Base-by-base conservation (phyloP, 345 rosid species). In the Eucalyptus tenuipes region DNA sequence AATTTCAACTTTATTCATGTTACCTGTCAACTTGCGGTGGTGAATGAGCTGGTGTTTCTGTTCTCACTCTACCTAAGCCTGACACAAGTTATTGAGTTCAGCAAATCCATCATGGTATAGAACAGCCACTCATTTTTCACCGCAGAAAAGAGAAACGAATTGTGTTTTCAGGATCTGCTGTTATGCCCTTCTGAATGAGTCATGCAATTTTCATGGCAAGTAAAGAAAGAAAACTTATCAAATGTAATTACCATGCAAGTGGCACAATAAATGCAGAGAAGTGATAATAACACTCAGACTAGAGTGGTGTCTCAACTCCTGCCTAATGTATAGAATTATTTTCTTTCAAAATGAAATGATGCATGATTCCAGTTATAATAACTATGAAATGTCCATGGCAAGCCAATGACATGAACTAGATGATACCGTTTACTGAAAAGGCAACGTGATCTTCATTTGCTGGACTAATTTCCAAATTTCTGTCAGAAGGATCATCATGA, bases 381-480 rank as follows among this genome's bases (percentile, higher is more conserved):
- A 52, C 66, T 40, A 86, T 6, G 10, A 52, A 20, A 40, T 75
- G 14, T 33, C 85, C 29, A 42, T 15, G 59, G 75, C 88, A 87
- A 31, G 47, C 82, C 37, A 68, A 71, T 66, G 18, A n/a, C 29
- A 64, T 12, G 25, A 87, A 20, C 31, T 86, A 52, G 87, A 68
- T 20, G 87, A 87, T 94, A 97, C 99, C 99, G 90, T 95, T 94
- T 88, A 96, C 93, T 92, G 99, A 95, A 91, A 97, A 95, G 86
- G 99, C 96, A 92, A 94, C 94, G 90, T 97, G 96, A 89, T 95
- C 90, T 91, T 97, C 99, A 89, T 87, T 89, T 71, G 87, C 92
- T 80, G 93, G 92, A 91, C 86, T 80, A 88, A 87, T 90, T 87
- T 90, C 93, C 59, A 88, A 87, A 64, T 87, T 85, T 91, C 48